Base-by-base conservation (phyloP, 352 stramenopile genomes). In the Pythium sukuiense region DNA sequence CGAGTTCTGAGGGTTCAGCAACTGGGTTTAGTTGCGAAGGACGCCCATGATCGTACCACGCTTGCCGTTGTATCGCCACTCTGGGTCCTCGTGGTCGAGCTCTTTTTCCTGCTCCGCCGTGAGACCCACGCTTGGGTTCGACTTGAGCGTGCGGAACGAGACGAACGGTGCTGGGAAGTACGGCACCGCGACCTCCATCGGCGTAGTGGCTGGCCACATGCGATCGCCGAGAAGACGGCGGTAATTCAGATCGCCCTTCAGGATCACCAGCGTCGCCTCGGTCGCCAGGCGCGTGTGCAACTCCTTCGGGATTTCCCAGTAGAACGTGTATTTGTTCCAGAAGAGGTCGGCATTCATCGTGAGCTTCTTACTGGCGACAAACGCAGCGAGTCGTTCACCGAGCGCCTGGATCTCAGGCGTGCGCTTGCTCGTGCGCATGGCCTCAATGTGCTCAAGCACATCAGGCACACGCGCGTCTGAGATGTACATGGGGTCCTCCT, bases 221-320 rank as follows among this genome's bases (percentile, higher is more conserved):
- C 93, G 83, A 71, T 99, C 97, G 6, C 95, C 95, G 1, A 99
- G 73, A 16, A 99, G 66, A 7, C 96, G 88, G n/a, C 96, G 85
- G 76, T 99, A 99, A 72, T 99, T 99, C 43, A 98, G 91, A 72
- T 99, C 97, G 20, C 97, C 96, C 76, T 99, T 99, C 16, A 98
- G 80, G 76, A 99, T 97, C 52, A 97, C 90, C 24, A 99, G 79
- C 49, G 92, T 73, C 24, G 79, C 73, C 7, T 85, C 72, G 0
- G n/a, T 43, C 2, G 48, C 32, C 1, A 92, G 29, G 2, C 67
- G 70, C 24, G 49, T 62, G 9, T 67, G 60, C 13, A 91, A 43
- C 30, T 77, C 59, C 6, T 50, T 37, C 0, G 80, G 78, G 70
- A 92, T 79, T 20, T 92, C 83, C 70, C 79, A 92, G 71, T 88